Base-by-base conservation (phyloP, 208 protist species). In the Crithidia acanthocephali region DNA sequence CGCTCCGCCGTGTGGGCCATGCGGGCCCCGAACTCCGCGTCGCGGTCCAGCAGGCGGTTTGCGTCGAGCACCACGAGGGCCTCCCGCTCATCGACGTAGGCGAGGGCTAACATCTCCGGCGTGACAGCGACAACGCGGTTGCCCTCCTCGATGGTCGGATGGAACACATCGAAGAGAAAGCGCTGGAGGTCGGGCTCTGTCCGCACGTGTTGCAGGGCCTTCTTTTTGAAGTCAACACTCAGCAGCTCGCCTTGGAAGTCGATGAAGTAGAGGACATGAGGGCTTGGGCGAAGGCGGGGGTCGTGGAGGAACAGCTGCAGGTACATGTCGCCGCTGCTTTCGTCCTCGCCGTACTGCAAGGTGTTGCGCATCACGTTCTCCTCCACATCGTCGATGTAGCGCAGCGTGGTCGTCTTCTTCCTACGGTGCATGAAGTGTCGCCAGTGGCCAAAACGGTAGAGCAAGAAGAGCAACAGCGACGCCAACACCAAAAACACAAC, bases 1-100 rank as follows among this genome's bases (percentile, higher is more conserved):
- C 73, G 66, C 16, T 72, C 72, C n/a, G 67, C 81, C 0, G 84
- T 92, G 52, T 91, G 80, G 25, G 27, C 44, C 82, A 92, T 79
- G 2, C 86, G 84, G 10, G 63, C 27, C 0, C 45, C 56, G n/a
- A 90, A 78, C 13, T 83, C 69, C 5, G 53, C 61, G 59, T 94
- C 89, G 2, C 68, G 75, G 27, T 63, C 48, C 15, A 92, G 57
- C 23, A 94, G 85, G 16, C 55, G 76, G 40, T 89, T 81, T 23
- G 87, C 35, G 59, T 94, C 86, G 57, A 91, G 60, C 35, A 85
- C 82, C 2, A 91, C 77, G 18, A 70, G 51, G 15, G 16, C 15
- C 27, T 67, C 55, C 2, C 42, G 25, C 0, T 74, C 58, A 55
- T 69, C 72, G 7, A 82, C 63, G 48, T 77, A 77, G 35, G 57